phyloP scores from a whole-genome alignment of 306 rosid species.

The Acacia confusa region DNA sequence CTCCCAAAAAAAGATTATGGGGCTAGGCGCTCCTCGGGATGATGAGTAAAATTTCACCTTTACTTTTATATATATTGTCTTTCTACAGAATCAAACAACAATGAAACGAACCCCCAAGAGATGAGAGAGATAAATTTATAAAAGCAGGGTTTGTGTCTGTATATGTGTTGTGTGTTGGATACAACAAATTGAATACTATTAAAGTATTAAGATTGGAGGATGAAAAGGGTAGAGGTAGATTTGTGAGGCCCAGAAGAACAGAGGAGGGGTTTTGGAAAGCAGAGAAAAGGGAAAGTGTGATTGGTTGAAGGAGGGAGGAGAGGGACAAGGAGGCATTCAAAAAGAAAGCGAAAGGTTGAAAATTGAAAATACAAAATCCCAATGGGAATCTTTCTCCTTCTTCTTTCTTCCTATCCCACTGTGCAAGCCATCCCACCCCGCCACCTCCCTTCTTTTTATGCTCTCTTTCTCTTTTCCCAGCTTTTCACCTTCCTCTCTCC shows the following conservation, averaged over 20 bases:
- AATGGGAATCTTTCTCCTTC: slow-evolving; percentile 70
- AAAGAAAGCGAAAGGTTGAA: slow-evolving; percentile 55
- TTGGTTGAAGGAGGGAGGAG: slow-evolving; percentile 40
- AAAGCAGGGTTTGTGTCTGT: background rate
- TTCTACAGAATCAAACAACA: slow-evolving; percentile 36
- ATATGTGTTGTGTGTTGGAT: background rate
- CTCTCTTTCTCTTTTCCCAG: slow-evolving; percentile 40
- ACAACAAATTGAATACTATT: background rate
- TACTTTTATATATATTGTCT: slow-evolving; percentile 6
- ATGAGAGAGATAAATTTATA: background rate
- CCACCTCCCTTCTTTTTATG: slow-evolving; percentile 57
- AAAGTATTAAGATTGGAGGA: background rate
- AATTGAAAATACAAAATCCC: slow-evolving; percentile 51
- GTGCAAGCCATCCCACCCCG: slow-evolving; percentile 51
- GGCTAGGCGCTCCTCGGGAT: no score
- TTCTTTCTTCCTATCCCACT: slow-evolving; percentile 34
- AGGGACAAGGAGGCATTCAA: slow-evolving; percentile 49
- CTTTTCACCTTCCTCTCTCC: slow-evolving; percentile 32
- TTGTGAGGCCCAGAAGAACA: slow-evolving; percentile 39
- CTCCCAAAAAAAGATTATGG: no score
- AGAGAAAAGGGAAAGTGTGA: slow-evolving; percentile 41
- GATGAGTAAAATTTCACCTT: no score
- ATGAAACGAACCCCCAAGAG: slow-evolving; percentile 32
- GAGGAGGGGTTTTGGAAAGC: slow-evolving; percentile 48
- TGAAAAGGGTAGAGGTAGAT: slow-evolving; percentile 26